These are phyloP conservation scores for Sporothrix euskadiensis DNA, from an alignment of 2,329 filamentous ascomycete species.

Conservation along the genomic window DNA sequence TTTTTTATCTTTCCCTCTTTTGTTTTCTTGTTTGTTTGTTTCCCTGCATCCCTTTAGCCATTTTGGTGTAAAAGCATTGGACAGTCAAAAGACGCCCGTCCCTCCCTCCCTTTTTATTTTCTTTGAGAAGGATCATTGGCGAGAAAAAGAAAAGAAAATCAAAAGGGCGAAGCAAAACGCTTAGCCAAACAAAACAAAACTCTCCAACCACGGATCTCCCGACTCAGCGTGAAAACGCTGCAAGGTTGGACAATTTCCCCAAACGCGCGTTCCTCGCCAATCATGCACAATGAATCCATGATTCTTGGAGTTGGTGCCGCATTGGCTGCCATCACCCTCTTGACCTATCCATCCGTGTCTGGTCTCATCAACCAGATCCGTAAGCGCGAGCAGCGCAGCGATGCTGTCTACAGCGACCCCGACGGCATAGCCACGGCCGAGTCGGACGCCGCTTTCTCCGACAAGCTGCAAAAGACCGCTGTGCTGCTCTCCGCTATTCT, in stretches of 20 bases:
- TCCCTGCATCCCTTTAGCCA: slow-evolving; percentile 7
- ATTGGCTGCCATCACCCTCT: slow-evolving; percentile 37
- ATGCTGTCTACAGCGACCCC: slow-evolving; percentile 60
- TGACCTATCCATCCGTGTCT: slow-evolving; percentile 38
- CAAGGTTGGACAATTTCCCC: slow-evolving; percentile 9
- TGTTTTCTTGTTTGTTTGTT: slow-evolving; percentile 13
- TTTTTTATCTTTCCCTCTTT: slow-evolving; percentile 8
- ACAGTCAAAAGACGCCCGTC: slow-evolving; percentile 3
- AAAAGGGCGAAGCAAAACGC: slow-evolving; percentile 1
- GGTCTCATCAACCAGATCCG: slow-evolving; percentile 37
- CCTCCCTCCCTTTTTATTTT: background rate
- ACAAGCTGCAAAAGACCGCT: slow-evolving; percentile 56
- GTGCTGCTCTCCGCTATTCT: slow-evolving; percentile 55
- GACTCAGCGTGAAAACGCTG: slow-evolving; percentile 8
- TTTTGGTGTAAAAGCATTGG: slow-evolving; percentile 12
- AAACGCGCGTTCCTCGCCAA: slow-evolving; percentile 26
- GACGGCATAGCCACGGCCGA: slow-evolving; percentile 69
- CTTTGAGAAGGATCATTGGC: slow-evolving; percentile 9
- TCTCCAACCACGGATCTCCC: background rate
- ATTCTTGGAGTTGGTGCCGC: slow-evolving; percentile 36
- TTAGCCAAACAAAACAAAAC: background rate
- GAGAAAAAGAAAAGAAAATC: background rate
- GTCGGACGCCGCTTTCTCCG: slow-evolving; percentile 62
- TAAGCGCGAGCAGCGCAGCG: slow-evolving; percentile 39
- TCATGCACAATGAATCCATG: slow-evolving; percentile 38